Conservation (phyloP, 176 grass and related monocot genomes). For the Oryza rufipogon region DNA sequence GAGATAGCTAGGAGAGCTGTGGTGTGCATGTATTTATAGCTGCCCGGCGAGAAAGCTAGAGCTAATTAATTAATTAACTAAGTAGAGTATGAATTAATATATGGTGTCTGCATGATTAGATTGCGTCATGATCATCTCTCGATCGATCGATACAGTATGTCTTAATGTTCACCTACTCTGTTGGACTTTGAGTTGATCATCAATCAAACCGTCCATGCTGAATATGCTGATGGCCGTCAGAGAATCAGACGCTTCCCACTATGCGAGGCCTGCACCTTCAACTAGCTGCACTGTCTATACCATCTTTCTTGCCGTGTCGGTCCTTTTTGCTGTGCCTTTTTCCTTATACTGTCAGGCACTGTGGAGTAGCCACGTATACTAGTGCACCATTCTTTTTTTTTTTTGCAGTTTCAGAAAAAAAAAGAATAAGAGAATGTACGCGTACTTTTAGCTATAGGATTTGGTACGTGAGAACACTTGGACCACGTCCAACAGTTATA, state of each 20-base stretch:
- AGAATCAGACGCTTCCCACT: constrained; percentile 17
- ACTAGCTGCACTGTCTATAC: too few species aligned
- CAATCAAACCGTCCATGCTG: not conserved
- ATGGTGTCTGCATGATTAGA: not conserved
- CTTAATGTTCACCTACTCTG: constrained; percentile 17
- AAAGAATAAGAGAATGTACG: too few species aligned
- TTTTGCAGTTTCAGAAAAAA: too few species aligned
- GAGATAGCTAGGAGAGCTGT: too few species aligned
- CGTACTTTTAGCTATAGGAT: not conserved
- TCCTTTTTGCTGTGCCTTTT: not conserved
- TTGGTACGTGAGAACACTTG: constrained; percentile 30
- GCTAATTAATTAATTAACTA: too few species aligned
- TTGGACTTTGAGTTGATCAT: constrained; percentile 38
- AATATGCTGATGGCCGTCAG: not conserved
- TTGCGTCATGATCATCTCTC: constrained; percentile 10
- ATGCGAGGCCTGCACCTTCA: not conserved
- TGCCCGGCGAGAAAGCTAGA: not conserved
- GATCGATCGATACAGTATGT: too few species aligned
- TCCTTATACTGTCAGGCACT: too few species aligned
- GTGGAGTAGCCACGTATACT: too few species aligned
- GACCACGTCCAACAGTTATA: not conserved
- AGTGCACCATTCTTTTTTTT: too few species aligned
- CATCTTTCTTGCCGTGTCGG: too few species aligned
- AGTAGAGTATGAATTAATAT: too few species aligned
- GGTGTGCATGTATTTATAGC: not conserved